phyloP scores from a whole-genome alignment of 306 rosid genomes.

The Geum urbanum region DNA sequence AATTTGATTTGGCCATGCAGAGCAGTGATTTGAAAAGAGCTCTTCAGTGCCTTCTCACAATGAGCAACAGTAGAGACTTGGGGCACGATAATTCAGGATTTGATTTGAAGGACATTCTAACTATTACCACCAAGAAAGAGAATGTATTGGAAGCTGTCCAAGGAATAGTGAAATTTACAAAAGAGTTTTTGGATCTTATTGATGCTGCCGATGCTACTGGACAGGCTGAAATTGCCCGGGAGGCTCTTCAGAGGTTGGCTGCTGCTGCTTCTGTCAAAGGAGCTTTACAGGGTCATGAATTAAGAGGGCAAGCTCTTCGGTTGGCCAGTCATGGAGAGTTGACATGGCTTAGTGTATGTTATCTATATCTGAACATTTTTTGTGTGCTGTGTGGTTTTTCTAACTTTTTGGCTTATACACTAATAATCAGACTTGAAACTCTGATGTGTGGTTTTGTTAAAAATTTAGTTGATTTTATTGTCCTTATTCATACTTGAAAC shows the following conservation, averaged over 20 bases:
- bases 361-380: slow-evolving; percentile 11
- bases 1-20: slow-evolving; percentile 97
- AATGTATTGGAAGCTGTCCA: slow-evolving; percentile 78
- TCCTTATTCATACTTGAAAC: slow-evolving; percentile 1
- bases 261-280: slow-evolving; percentile 96
- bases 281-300: slow-evolving; percentile 83
- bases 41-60: slow-evolving; percentile 95
- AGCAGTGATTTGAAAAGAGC: slow-evolving; percentile 97
- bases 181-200: slow-evolving; percentile 92
- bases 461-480: neutral
- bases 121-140: slow-evolving; percentile 71
- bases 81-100: slow-evolving; percentile 80
- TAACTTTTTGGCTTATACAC: neutral
- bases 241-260: slow-evolving; percentile 90
- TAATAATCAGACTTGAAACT: neutral
- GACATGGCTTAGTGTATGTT: slow-evolving; percentile 83
- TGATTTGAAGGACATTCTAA: slow-evolving; percentile 89
- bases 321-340: slow-evolving; percentile 96
- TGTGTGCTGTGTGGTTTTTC: slow-evolving; percentile 7
- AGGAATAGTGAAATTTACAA: slow-evolving; percentile 92
- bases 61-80: slow-evolving; percentile 96
- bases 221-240: slow-evolving; percentile 96
- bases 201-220: slow-evolving; percentile 99
- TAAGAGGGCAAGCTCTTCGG: slow-evolving; percentile 86
- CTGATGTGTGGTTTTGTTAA: no score